Conservation (phyloP, 257 asterid genomes). For the Linderniella brevidens region DNA sequence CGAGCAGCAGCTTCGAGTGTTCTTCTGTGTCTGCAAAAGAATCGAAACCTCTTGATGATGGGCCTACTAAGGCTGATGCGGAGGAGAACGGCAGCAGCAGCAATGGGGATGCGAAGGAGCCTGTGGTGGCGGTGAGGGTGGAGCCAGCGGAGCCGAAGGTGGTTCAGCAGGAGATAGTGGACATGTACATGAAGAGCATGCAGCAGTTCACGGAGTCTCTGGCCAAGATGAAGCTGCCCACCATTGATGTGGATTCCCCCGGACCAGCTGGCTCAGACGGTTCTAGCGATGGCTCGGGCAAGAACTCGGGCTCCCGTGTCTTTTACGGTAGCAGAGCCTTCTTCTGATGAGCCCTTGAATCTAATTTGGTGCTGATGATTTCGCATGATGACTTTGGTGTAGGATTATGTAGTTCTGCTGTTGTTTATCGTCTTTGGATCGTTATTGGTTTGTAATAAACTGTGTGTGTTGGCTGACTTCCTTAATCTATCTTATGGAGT, state of each 20-base stretch:
- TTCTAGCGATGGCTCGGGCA: conserved; percentile 36
- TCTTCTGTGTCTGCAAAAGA: too few species aligned
- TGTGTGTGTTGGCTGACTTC: too few species aligned
- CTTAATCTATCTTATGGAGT: too few species aligned
- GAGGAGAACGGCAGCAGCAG: too few species aligned
- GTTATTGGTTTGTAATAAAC: too few species aligned
- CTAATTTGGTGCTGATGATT: background rate
- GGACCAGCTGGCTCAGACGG: conserved; percentile 57
- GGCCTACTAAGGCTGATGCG: conserved; percentile 26
- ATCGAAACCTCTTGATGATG: too few species aligned
- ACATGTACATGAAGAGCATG: conserved; percentile 98
- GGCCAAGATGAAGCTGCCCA: conserved; percentile 92
- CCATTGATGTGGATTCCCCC: conserved; percentile 62
- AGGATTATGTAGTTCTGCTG: too few species aligned
- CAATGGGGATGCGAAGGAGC: too few species aligned
- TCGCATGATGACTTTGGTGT: too few species aligned
- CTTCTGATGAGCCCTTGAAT: conserved; percentile 60
- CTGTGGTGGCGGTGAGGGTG: conserved; percentile 24
- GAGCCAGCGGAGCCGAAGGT: conserved; percentile 48
- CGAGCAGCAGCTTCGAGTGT: conserved; percentile 45
- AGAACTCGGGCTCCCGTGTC: conserved; percentile 68
- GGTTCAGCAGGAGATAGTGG: conserved; percentile 92
- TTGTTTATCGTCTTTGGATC: too few species aligned
- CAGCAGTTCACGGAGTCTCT: conserved; percentile 88
- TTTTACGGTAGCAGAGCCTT: conserved; percentile 96